Base-by-base conservation (phyloP, 2,329 filamentous ascomycete genomes). In the Arachnopeziza araneosa region DNA sequence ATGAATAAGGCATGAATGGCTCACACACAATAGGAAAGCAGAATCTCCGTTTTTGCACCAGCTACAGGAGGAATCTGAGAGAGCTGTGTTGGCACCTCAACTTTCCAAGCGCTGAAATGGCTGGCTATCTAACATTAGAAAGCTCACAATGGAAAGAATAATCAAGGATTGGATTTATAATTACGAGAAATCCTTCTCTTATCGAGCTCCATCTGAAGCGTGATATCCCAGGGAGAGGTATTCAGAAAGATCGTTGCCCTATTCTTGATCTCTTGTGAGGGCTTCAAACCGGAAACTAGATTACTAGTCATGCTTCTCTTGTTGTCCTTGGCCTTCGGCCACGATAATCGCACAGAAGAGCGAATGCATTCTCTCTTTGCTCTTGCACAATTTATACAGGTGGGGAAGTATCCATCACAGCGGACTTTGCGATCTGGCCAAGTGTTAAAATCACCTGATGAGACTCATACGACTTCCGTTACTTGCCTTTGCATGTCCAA, bases 401-500 rank as follows among this genome's bases (percentile, higher is more conserved):
- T 54, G 19, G 57, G 57, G 52, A 54, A 58, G 49, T n/a, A 58
- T 48, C 44, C 54, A 55, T 58, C 57, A 55, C 57, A 58, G 49
- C 57, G 57, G 52, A 58, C 57, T 58, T 58, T 58, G 57, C 57
- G 57, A 54, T 54, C 57, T 58, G 14, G 24, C 54, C 44, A 21
- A 26, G 30, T n/a, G 52, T 58, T 54, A 58, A 52, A 50, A 58
- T 2, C 6, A 19, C 36, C 17, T 8, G 36, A 12, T 19, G 36
- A 44, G 50, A 24, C 49, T 44, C 30, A 55, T 54, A 21, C 26
- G 32, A 32, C 52, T 44, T 44, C 32, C 36, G 26, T 54, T 58
- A 24, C 50, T 49, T 44, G 55, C 57, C 57, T 58, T 58, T 58
- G 57, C 57, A 58, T 54, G 57, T 58, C 57, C 57, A 58, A 50